Base-by-base conservation (phyloP, 805 yeast genomes). In the Candida gorgasii region DNA sequence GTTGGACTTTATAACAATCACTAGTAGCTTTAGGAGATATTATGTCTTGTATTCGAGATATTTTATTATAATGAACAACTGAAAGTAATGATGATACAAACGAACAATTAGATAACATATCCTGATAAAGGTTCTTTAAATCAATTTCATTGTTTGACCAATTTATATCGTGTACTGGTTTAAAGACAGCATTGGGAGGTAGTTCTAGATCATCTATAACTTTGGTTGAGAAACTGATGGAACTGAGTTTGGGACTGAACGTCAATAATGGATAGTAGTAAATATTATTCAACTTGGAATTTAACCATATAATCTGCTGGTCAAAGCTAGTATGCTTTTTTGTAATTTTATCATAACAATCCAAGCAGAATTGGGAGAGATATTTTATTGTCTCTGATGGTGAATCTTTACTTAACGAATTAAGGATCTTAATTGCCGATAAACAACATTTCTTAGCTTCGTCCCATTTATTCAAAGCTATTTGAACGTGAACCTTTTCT, bases 11-110 rank as follows among this genome's bases (percentile, higher is more conserved):
- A 53, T 65, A 77, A 48, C 51, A 37, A 39, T 59, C 24, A 47
- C 65, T 50, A 0, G 62, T 47, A 3, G 46, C 39, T 42, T 46
- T 49, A 6, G 54, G 68, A 44, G 27, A 52, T 55, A 61, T 60
- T 48, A 41, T 53, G 45, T 39, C 55, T 57, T 35, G 50, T 48
- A 41, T 59, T 2, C 54, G 36, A 3, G 57, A 36, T 30, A 46
- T 35, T 9, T 39, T 43, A 5, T 54, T 51, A 16, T 54, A 54
- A 14, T 61, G 58, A 0, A 67, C 55, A 1, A 82, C 61, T 1
- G 87, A 76, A 12, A 85, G 63, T 12, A 86, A 53, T 0, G 90
- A 70, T 2, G 89, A 80, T 3, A 87, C 86, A 55, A 87, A 79
- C 0, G 95, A 86, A 60, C 95, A 88, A 58, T 87, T 82, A 7